Evolutionary conservation across 2,329 filamentous ascomycete species (phyloP).

Genomic region (Talaromyces sp.): DNA sequence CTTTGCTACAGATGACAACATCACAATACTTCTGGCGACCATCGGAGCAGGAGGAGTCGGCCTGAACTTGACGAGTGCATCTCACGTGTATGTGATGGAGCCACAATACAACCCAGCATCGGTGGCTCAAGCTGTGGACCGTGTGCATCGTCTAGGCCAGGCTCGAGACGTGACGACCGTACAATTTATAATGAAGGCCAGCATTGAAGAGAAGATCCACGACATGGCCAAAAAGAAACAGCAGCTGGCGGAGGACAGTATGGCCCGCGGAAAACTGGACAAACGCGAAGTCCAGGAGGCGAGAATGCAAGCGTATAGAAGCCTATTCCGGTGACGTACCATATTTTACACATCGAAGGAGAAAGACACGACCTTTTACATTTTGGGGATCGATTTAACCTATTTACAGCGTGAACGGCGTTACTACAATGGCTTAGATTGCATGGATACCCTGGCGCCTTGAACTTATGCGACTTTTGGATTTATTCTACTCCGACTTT

Average conservation of each 20-base stretch:
- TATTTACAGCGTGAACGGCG: not conserved
- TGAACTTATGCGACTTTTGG: not conserved
- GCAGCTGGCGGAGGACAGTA: constrained; percentile 78
- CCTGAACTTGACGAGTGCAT: constrained; percentile 81
- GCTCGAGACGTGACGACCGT: constrained; percentile 80
- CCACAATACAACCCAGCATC: constrained; percentile 95
- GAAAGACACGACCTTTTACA: not conserved
- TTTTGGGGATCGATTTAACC: not conserved
- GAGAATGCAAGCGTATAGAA: constrained; percentile 56
- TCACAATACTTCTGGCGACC: constrained; percentile 82
- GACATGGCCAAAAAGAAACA: constrained; percentile 88
- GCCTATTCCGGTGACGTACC: constrained; percentile 45
- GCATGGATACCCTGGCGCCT: not conserved
- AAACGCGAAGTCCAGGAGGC: constrained; percentile 60
- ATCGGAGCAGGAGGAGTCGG: constrained; percentile 89
- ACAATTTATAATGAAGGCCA: constrained; percentile 81
- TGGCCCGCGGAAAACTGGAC: constrained; percentile 60
- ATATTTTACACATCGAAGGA: not conserved
- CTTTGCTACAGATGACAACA: constrained; percentile 65
- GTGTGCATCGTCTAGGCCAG: constrained; percentile 86
- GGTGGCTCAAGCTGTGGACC: constrained; percentile 89
- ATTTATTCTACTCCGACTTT: not conserved
- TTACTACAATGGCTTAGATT: not conserved
- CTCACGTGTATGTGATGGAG: constrained; percentile 93
- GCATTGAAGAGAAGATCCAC: constrained; percentile 92